Percentiles rank a stretch among this genome's conserved stretches.
Conservation (phyloP, 2,329 filamentous ascomycete genomes). For the Arachnomyces sp. region DNA sequence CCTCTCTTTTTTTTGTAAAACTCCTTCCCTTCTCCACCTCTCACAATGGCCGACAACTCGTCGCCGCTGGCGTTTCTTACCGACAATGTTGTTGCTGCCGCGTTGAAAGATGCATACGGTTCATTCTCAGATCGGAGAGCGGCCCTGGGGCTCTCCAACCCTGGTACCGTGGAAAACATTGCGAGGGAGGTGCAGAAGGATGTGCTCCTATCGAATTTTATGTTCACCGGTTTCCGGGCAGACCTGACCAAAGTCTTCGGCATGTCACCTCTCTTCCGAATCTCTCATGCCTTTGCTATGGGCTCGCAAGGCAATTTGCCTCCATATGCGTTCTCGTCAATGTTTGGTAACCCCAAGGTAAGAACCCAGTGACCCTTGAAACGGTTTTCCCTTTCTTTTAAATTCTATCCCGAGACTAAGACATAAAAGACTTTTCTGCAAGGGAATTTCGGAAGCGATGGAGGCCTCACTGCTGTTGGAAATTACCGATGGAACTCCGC, state of each 20-base stretch:
- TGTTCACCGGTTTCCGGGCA: conserved; percentile 92
- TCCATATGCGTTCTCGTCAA: conserved; percentile 87
- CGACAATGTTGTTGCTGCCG: conserved; percentile 62
- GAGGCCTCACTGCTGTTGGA: conserved; percentile 75
- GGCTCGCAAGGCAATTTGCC: conserved; percentile 73
- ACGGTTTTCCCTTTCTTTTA: neutral
- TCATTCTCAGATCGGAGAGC: conserved; percentile 79
- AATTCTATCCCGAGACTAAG: conserved; percentile 7
- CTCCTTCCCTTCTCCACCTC: conserved; percentile 11
- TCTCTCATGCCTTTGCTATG: conserved; percentile 94
- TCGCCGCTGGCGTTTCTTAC: conserved; percentile 57
- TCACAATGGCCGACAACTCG: conserved; percentile 34
- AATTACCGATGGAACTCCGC: conserved; percentile 82
- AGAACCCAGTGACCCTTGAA: conserved; percentile 22
- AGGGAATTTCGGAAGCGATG: conserved; percentile 90
- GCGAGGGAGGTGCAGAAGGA: conserved; percentile 90
- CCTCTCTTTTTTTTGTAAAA: conserved; percentile 13
- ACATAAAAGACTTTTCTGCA: conserved; percentile 74
- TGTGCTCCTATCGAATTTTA: conserved; percentile 91
- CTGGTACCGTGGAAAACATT: conserved; percentile 83
- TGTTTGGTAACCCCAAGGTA: conserved; percentile 91
- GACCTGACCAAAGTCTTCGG: conserved; percentile 96
- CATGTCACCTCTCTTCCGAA: conserved; percentile 87
- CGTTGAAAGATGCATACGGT: conserved; percentile 67
- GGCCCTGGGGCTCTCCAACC: conserved; percentile 81